Evolutionary conservation across 129 eudicot genomes (phyloP), one percentile per base, ranked within the genome.

Genomic region (Logfia minima): DNA sequence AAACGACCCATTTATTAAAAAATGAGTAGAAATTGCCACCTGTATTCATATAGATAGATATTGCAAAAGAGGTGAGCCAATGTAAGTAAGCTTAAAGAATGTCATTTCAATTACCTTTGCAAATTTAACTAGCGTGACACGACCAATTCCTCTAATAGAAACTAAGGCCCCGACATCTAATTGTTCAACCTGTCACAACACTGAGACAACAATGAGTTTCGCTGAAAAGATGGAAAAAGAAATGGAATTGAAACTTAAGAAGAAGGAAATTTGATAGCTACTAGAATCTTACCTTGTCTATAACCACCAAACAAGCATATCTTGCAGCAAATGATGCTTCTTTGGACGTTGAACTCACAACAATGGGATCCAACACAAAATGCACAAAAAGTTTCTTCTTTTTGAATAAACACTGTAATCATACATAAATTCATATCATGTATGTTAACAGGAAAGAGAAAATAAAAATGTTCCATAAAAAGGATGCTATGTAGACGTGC

Each of bases 131-230:
- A 90, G 72, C 22, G 91, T 82, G 75, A 90, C 96, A 64, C 93
- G 96, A 56, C 96, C 96, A 37, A 90, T 66, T 51, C 93, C 96
- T 82, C 96, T 88, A 31, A 88, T 83, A 8, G 86, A 64, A 72
- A 90, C 96, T 16, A 90, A 77, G 70, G 96, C 96, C 67, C 96
- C 96, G 41, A 90, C 79, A 45, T 88, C 92, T 78, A 90, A 62
- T 45, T 64, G 90, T 80, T 90, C 91, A 75, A 90, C 91, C 96
- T 90, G 87, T 75, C 87, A 72, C 24, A 60, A 35, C 43, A 74
- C 85, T 77, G 72, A 68, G 78, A 71, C 35, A 17, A 21, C 59
- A 13, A 68, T 77, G 83, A 79, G 82, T 63, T 63, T 80, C 32
- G 66, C 79, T n/a, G 51, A 45, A 52, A 52, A 73, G n/a, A 16